A percentile compares a stretch with the other conserved stretches of the same genome.
These are phyloP conservation scores for Samsoniella hepiali DNA, from an alignment of 2,329 filamentous ascomycete genomes.

Conservation along the genomic window DNA sequence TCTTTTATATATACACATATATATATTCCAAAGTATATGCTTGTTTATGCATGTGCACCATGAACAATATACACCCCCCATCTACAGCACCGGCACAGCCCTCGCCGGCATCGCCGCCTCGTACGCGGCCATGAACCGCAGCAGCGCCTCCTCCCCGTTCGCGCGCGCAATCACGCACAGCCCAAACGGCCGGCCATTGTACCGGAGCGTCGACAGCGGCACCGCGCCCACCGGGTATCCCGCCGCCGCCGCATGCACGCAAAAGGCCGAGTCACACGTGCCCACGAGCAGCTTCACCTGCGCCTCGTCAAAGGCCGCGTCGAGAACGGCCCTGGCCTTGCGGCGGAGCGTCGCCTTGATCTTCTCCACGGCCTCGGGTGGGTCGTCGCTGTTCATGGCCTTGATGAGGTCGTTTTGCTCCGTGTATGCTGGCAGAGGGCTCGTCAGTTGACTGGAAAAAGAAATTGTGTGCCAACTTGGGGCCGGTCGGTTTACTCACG, in stretches of 20 bases:
- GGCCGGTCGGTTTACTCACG: slow-evolving; percentile 14
- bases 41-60: no score
- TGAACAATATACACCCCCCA: neutral
- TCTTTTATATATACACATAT: neutral
- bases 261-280: slow-evolving; percentile 20
- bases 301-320: slow-evolving; percentile 12
- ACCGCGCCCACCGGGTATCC: slow-evolving; percentile 21
- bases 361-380: neutral
- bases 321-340: slow-evolving; percentile 12
- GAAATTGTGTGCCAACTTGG: neutral
- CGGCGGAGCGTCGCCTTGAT: neutral
- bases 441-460: neutral
- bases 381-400: slow-evolving; percentile 18
- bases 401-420: slow-evolving; percentile 23
- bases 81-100: slow-evolving; percentile 15
- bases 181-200: slow-evolving; percentile 23
- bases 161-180: slow-evolving; percentile 19
- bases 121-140: slow-evolving; percentile 22
- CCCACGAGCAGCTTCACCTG: slow-evolving; percentile 18
- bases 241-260: slow-evolving; percentile 21
- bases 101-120: slow-evolving; percentile 17
- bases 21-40: neutral
- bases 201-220: slow-evolving; percentile 18
- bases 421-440: slow-evolving; percentile 13
- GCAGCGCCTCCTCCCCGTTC: slow-evolving; percentile 18